Percentiles rank a stretch among this genome's conserved stretches.
Conservation (phyloP, 345 rosid species). For the Eucalyptus marginata region DNA sequence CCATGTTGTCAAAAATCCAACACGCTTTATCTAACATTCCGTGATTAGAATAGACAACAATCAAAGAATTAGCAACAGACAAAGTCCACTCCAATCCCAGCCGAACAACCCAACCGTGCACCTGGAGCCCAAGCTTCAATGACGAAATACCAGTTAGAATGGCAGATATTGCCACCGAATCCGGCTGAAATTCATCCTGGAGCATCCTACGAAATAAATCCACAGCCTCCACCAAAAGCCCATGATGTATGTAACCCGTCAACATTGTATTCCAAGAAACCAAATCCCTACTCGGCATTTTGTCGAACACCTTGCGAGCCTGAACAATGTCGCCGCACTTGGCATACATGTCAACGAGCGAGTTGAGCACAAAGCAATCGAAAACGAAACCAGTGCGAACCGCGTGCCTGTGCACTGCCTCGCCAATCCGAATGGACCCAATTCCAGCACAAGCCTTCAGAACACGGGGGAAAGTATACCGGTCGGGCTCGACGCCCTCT, state of each 20-base stretch:
- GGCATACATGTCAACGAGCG: slow-evolving; percentile 88
- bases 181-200: slow-evolving; percentile 41
- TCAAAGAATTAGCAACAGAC: slow-evolving; percentile 58
- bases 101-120: slow-evolving; percentile 72
- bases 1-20: slow-evolving; percentile 56
- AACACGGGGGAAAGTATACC: slow-evolving; percentile 70
- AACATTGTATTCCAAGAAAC: slow-evolving; percentile 83
- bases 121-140: slow-evolving; percentile 30
- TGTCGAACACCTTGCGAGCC: slow-evolving; percentile 59
- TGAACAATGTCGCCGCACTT: slow-evolving; percentile 85
- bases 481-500: slow-evolving; percentile 68
- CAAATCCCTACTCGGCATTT: slow-evolving; percentile 35
- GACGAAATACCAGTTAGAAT: slow-evolving; percentile 34
- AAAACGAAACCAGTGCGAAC: slow-evolving; percentile 53
- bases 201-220: slow-evolving; percentile 41
- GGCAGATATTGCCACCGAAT: slow-evolving; percentile 61
- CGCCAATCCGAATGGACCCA: slow-evolving; percentile 56
- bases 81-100: slow-evolving; percentile 47
- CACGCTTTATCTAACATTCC: slow-evolving; percentile 34
- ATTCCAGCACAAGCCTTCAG: slow-evolving; percentile 81
- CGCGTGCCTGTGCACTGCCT: slow-evolving; percentile 65
- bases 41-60: slow-evolving; percentile 32
- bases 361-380: slow-evolving; percentile 53
- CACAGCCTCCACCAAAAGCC: slow-evolving; percentile 39
- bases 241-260: slow-evolving; percentile 52